A percentile compares a stretch with the other conserved stretches of the same genome.
phyloP scores from a whole-genome alignment of 2,329 filamentous ascomycete genomes.

The Orbilia blumenaviensis region DNA sequence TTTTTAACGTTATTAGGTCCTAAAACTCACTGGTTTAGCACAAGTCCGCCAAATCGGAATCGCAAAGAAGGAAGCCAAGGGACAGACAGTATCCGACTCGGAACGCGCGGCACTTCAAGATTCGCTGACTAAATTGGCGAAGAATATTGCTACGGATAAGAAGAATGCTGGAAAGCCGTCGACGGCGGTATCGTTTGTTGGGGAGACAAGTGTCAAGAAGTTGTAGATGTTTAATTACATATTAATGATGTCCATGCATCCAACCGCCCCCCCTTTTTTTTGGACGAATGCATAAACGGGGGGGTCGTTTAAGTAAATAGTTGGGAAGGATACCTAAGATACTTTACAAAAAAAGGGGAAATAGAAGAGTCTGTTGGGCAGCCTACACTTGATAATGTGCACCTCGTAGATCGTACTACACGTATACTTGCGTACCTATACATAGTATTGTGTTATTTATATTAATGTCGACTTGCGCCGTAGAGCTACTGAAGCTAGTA shows the following conservation, averaged over 20 bases:
- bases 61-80: slow-evolving; percentile 64
- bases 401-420: background rate
- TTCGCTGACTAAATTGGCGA: slow-evolving; percentile 67
- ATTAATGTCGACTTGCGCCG: too few relatives aligned
- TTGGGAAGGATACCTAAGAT: too few relatives aligned
- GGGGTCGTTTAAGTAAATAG: too few relatives aligned
- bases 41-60: slow-evolving; percentile 66
- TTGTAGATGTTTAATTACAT: background rate
- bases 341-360: background rate
- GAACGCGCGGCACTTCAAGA: slow-evolving; percentile 61
- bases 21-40: slow-evolving; percentile 66
- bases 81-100: slow-evolving; percentile 62
- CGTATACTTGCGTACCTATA: too few relatives aligned
- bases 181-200: slow-evolving; percentile 61
- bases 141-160: slow-evolving; percentile 66
- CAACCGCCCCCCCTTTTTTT: too few relatives aligned
- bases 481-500: too few relatives aligned
- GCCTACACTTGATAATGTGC: background rate
- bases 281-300: too few relatives aligned
- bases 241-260: background rate
- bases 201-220: slow-evolving; percentile 51
- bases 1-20: slow-evolving; percentile 64
- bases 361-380: background rate
- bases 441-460: too few relatives aligned
- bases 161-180: slow-evolving; percentile 64